Evolutionary conservation across 2,329 filamentous ascomycete species (phyloP).

Genomic region (Fusarium continuum): DNA sequence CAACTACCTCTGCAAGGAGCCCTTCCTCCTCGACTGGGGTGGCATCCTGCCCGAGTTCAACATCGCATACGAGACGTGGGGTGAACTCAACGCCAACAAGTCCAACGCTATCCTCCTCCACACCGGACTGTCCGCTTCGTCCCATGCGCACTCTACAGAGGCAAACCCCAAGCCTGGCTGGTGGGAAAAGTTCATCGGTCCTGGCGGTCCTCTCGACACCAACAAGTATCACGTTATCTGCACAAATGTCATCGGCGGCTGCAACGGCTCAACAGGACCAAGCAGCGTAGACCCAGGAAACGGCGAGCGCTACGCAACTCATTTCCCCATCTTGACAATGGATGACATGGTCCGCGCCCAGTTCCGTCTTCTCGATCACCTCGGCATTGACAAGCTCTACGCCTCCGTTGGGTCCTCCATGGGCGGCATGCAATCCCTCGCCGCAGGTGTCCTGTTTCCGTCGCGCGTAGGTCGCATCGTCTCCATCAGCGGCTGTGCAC

Average conservation of each 20-base stretch:
- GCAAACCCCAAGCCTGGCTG: conserved; percentile 89
- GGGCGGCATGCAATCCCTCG: conserved; percentile 97
- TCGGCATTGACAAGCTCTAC: conserved; percentile 82
- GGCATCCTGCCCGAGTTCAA: conserved; percentile 89
- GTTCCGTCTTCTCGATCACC: conserved; percentile 82
- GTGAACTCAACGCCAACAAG: conserved; percentile 77
- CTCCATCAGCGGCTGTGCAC: conserved; percentile 90
- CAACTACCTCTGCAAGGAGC: conserved; percentile 75
- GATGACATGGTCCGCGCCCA: conserved; percentile 98
- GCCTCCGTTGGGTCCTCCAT: conserved; percentile 96
- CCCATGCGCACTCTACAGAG: conserved; percentile 92
- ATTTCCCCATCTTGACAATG: conserved; percentile 94
- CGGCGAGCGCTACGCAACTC: conserved; percentile 87
- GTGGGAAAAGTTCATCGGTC: conserved; percentile 99
- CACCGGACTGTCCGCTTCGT: conserved; percentile 95
- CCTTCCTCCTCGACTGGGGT: conserved; percentile 91
- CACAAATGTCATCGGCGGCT: conserved; percentile 95
- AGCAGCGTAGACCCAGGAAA: conserved; percentile 88
- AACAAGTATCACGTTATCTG: conserved; percentile 93
- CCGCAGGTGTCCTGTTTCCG: conserved; percentile 84
- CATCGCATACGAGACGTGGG: conserved; percentile 95
- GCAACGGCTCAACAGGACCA: conserved; percentile 94
- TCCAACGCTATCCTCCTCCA: conserved; percentile 92
- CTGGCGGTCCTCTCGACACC: conserved; percentile 85
- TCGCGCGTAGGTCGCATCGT: conserved; percentile 83